These are phyloP conservation scores for Striga hermonthica DNA, from an alignment of 305 asterid genomes.

Conservation along the genomic window DNA sequence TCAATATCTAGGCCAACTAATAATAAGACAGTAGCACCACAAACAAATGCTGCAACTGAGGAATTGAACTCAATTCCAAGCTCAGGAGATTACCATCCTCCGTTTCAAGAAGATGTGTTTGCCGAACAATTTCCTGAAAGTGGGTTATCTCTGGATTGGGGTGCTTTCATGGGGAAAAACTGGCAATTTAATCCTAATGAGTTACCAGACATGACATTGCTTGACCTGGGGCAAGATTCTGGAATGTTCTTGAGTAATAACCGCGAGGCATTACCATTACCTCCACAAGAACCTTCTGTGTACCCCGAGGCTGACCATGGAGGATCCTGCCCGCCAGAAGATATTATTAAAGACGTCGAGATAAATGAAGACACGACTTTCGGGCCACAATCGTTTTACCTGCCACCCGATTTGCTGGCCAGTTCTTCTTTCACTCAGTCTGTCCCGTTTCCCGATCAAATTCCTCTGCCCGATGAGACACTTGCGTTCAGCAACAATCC, in stretches of 20 bases:
- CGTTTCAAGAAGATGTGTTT: conserved; percentile 45
- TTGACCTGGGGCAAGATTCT: conserved; percentile 60
- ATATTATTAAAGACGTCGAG: conserved; percentile 28
- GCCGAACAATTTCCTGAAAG: conserved; percentile 47
- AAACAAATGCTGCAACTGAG: conserved; percentile 39
- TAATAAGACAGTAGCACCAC: conserved; percentile 27
- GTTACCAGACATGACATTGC: conserved; percentile 55
- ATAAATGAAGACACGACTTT: conserved; percentile 42
- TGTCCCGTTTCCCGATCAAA: conserved; percentile 42
- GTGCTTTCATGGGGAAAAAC: conserved; percentile 50
- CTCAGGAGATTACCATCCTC: conserved; percentile 46
- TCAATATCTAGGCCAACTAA: conserved; percentile 54
- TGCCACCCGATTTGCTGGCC: conserved; percentile 34
- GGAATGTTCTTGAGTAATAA: conserved; percentile 47
- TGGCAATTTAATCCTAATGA: conserved; percentile 63
- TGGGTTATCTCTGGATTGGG: conserved; percentile 59
- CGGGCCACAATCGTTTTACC: conserved; percentile 46
- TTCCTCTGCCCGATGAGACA: conserved; percentile 43
- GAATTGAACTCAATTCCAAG: conserved; percentile 41
- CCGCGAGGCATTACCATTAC: conserved; percentile 34
- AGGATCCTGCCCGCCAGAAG: conserved; percentile 46
- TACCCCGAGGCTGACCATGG: conserved; percentile 44
- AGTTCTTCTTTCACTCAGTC: conserved; percentile 40
- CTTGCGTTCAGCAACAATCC: conserved; percentile 38
- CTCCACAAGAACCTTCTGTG: conserved; percentile 37